These are phyloP conservation scores for Kockiozyma suomiensis DNA, from an alignment of 805 yeast species.

Conservation along the genomic window DNA sequence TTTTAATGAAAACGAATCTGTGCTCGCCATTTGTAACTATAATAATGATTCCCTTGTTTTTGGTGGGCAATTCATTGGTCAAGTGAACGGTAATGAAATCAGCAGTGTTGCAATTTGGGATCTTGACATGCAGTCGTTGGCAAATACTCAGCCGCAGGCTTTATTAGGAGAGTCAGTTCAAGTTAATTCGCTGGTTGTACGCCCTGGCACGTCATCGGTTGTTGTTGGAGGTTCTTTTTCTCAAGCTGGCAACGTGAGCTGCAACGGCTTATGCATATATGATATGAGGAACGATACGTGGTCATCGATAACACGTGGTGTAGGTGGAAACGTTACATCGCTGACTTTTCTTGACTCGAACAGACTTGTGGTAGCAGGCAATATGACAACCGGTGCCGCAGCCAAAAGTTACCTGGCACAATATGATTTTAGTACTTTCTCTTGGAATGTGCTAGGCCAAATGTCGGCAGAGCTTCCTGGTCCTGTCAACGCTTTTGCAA, in stretches of 20 bases:
- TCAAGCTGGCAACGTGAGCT: slow-evolving; percentile 57
- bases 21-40: slow-evolving; percentile 37
- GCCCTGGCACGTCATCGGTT: slow-evolving; percentile 48
- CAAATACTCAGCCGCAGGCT: slow-evolving; percentile 54
- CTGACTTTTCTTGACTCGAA: slow-evolving; percentile 53
- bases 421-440: slow-evolving; percentile 49
- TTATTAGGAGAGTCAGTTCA: slow-evolving; percentile 44
- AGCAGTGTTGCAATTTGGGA: slow-evolving; percentile 59
- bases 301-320: slow-evolving; percentile 46
- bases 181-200: slow-evolving; percentile 48
- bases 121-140: slow-evolving; percentile 47
- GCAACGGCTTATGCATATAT: slow-evolving; percentile 68
- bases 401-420: slow-evolving; percentile 18
- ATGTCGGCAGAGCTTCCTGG: slow-evolving; percentile 36
- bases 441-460: slow-evolving; percentile 35
- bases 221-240: slow-evolving; percentile 76
- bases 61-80: slow-evolving; percentile 43
- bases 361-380: slow-evolving; percentile 55
- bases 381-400: slow-evolving; percentile 48
- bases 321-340: slow-evolving; percentile 58
- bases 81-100: slow-evolving; percentile 35
- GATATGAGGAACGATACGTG: slow-evolving; percentile 59
- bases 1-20: slow-evolving; percentile 27
- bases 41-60: slow-evolving; percentile 35
- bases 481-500: slow-evolving; percentile 38